phyloP scores from a whole-genome alignment of 2,329 filamentous ascomycete genomes.

The Cladosporium sp. region DNA sequence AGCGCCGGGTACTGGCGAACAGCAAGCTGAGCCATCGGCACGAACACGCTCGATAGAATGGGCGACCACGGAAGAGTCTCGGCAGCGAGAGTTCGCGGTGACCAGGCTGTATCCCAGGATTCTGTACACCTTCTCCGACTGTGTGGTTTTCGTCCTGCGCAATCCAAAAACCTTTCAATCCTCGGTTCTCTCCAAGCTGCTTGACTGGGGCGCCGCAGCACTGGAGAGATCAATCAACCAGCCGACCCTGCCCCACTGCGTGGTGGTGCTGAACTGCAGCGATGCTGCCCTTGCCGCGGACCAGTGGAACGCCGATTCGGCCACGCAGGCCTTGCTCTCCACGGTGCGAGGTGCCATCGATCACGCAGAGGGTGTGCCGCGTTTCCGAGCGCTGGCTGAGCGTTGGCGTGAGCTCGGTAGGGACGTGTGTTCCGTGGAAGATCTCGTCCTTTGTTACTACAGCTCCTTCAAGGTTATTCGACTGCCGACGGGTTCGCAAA shows the following conservation, averaged over 20 bases:
- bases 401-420: slow-evolving; percentile 39
- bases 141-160: slow-evolving; percentile 33
- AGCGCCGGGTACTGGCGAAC: not conserved
- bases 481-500: slow-evolving; percentile 38
- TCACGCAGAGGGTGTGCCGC: slow-evolving; percentile 27
- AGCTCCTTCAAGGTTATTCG: slow-evolving; percentile 39
- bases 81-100: slow-evolving; percentile 30
- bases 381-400: slow-evolving; percentile 34
- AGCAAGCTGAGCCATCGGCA: slow-evolving; percentile 11
- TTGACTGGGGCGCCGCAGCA: slow-evolving; percentile 44
- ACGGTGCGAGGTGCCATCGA: slow-evolving; percentile 28
- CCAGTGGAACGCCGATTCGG: slow-evolving; percentile 39
- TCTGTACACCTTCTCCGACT: slow-evolving; percentile 35
- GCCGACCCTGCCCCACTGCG: slow-evolving; percentile 46
- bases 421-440: slow-evolving; percentile 36
- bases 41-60: slow-evolving; percentile 27
- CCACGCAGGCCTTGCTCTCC: slow-evolving; percentile 35
- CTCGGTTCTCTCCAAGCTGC: slow-evolving; percentile 35
- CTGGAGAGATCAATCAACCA: slow-evolving; percentile 48
- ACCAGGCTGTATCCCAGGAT: slow-evolving; percentile 32
- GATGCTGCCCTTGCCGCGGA: slow-evolving; percentile 34
- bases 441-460: slow-evolving; percentile 44
- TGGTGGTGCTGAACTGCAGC: slow-evolving; percentile 46
- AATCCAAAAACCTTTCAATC: slow-evolving; percentile 24
- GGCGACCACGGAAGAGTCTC: slow-evolving; percentile 26